These are phyloP conservation scores for Benincasa hispida DNA, from an alignment of 306 rosid genomes.

Conservation along the genomic window DNA sequence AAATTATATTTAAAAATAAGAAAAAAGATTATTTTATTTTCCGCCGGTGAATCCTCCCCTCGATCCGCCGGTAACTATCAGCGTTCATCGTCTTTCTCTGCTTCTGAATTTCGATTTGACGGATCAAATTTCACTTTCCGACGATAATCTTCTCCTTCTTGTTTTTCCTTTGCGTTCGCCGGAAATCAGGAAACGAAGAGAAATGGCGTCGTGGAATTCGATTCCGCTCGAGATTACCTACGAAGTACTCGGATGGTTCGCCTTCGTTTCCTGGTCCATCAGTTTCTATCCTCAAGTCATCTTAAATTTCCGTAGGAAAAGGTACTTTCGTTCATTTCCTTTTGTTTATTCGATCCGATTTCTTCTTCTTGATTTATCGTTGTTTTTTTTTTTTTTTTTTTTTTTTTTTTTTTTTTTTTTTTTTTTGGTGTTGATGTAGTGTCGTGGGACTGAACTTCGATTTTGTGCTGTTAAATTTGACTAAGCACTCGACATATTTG, in stretches of 20 bases:
- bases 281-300: constrained; percentile 79
- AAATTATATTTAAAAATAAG: background rate
- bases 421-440: constrained; percentile 16
- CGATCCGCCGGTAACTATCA: background rate
- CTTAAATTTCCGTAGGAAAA: constrained; percentile 64
- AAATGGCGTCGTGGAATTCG: constrained; percentile 80
- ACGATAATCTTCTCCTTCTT: background rate
- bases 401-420: no score
- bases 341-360: background rate
- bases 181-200: background rate
- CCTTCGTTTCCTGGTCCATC: constrained; percentile 56
- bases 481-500: constrained; percentile 75
- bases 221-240: constrained; percentile 44
- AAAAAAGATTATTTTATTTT: no score
- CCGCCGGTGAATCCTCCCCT: background rate
- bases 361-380: background rate
- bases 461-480: constrained; percentile 67
- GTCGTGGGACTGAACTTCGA: constrained; percentile 90
- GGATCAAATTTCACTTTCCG: background rate
- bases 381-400: background rate
- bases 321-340: constrained; percentile 22
- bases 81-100: background rate
- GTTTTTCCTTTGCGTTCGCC: background rate
- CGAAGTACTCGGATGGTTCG: constrained; percentile 66
- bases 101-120: background rate